These are phyloP conservation scores for Tubosaeta sp. DNA, from an alignment of 768 basidiomycete genomes.

Conservation along the genomic window DNA sequence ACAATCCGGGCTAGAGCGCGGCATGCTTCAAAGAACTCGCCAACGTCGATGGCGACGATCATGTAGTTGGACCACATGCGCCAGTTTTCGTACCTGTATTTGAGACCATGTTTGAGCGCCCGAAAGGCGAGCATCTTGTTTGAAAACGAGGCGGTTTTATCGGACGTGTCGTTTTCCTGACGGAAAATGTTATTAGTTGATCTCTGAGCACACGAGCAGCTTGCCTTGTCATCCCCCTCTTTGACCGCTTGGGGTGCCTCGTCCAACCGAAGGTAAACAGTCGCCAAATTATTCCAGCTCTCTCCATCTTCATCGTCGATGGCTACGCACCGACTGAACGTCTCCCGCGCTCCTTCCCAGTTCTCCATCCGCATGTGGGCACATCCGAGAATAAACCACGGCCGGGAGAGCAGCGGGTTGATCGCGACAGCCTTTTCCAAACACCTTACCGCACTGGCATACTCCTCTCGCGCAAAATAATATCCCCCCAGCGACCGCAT, in stretches of 20 bases:
- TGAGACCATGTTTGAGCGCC: conserved; percentile 87
- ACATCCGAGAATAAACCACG: conserved; percentile 98
- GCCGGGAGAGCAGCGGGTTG: conserved; percentile 80
- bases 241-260: too few species aligned
- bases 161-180: conserved; percentile 18
- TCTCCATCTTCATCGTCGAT: conserved; percentile 97
- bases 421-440: conserved; percentile 76
- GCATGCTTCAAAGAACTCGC: conserved; percentile 84
- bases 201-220: neutral
- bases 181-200: conserved; percentile 12
- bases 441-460: conserved; percentile 55
- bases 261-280: conserved; percentile 84
- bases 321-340: conserved; percentile 80
- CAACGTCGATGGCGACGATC: conserved; percentile 89
- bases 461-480: conserved; percentile 68
- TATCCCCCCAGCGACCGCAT: conserved; percentile 89
- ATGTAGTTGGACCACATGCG: conserved; percentile 99
- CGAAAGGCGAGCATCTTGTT: conserved; percentile 89
- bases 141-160: conserved; percentile 48
- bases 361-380: conserved; percentile 76
- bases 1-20: conserved; percentile 81
- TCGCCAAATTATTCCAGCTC: conserved; percentile 98
- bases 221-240: conserved; percentile 8
- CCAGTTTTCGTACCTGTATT: conserved; percentile 86
- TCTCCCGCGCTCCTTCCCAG: conserved; percentile 80